phyloP scores from a whole-genome alignment of 257 asterid species.

The Asclepias syriaca region DNA sequence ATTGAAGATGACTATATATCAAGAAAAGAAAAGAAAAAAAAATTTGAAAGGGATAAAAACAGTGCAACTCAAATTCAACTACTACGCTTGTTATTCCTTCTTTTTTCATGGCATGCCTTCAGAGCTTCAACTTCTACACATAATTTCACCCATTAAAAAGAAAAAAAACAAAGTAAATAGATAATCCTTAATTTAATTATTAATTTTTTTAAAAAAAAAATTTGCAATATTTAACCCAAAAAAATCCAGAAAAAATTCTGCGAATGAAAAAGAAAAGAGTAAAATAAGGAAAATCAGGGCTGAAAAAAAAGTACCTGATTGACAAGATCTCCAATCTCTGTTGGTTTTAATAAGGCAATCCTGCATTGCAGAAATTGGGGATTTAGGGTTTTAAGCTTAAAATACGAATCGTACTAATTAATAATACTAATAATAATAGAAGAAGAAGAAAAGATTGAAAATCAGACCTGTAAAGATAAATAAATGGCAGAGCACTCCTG shows the following conservation, averaged over 20 bases:
- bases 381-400: slow-evolving; percentile 17
- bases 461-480: slow-evolving; percentile 57
- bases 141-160: neutral
- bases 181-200: too few relatives aligned
- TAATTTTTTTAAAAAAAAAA: neutral
- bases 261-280: neutral
- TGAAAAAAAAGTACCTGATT: slow-evolving; percentile 34
- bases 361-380: slow-evolving; percentile 28
- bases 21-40: too few relatives aligned
- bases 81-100: slow-evolving; percentile 26
- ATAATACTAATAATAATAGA: neutral
- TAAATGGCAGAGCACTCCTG: slow-evolving; percentile 64
- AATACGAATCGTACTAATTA: neutral
- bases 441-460: neutral
- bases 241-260: neutral
- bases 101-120: slow-evolving; percentile 59
- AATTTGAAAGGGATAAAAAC: too few relatives aligned
- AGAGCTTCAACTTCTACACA: slow-evolving; percentile 65
- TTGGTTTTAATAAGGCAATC: slow-evolving; percentile 57
- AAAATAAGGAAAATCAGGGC: neutral
- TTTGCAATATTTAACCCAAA: too few relatives aligned
- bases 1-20: too few relatives aligned
- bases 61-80: neutral
- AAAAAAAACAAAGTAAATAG: neutral
- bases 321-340: slow-evolving; percentile 77